Evolutionary conservation across 495 filamentous ascomycete species (phyloP), one percentile per base, ranked within the genome.

Genomic region (Lophium mytilinum): DNA sequence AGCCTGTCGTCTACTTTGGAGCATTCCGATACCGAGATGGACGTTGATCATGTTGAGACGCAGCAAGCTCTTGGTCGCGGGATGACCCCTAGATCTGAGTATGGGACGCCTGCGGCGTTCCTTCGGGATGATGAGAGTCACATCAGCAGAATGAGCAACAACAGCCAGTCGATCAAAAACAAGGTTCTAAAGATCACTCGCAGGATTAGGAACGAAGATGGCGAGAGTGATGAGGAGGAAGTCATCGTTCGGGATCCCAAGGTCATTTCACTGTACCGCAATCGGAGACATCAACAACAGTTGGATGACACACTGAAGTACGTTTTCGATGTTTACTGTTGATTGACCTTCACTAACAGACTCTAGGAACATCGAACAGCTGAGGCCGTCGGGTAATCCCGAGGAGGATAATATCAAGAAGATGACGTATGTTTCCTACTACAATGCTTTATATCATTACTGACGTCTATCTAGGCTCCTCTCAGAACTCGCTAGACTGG

Each of bases 41-140:
- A 86, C 50, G 80, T 85, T 34, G 88, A 93, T 52, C 81, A 84
- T 42, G 83, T 82, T 40, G 76, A 83, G 1, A 79, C 83, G 19
- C 82, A 79, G 40, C 55, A 54, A 17, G 45, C 56, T 12, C 19
- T 17, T 30, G 41, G 43, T 60, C 21, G 67, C 64, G 21, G 72
- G 65, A 71, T 76, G n/a, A 86, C 81, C 0, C 82, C 83, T 8
- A 70, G 83, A 50, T 84, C 83, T 1, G 83, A 85, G 66, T 78
- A 71, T 46, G 76, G 76, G 5, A 83, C 81, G 0, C 82, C 83
- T 3, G 77, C 74, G 4, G 72, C 78, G 1, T 69, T 68, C 50
- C 69, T 68, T 42, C 75, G 75, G 33, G 83, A 87, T 55, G 90
- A 95, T 65, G 93, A 97, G 45, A 95, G 89, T 70, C 88, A 94